Conservation (phyloP, 768 basidiomycete species). For the Cubamyces sp. region DNA sequence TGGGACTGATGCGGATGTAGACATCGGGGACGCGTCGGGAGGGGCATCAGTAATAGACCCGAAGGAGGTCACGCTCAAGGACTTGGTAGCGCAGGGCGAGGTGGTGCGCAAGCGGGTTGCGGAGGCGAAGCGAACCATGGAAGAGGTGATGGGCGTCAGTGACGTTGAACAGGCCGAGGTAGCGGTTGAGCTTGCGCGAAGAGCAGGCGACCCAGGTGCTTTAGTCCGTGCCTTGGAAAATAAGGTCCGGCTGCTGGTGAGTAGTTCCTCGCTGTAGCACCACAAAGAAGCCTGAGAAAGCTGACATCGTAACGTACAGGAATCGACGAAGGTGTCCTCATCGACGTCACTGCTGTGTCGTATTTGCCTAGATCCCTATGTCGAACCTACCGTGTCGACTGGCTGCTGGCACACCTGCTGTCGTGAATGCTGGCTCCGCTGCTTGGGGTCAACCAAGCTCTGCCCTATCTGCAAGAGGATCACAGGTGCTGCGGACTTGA, state of each 20-base stretch:
- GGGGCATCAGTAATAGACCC: conserved; percentile 29
- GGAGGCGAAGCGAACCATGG: conserved; percentile 40
- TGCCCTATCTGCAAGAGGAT: conserved; percentile 91
- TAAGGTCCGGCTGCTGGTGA: conserved; percentile 61
- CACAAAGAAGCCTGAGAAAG: neutral
- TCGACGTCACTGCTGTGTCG: conserved; percentile 61
- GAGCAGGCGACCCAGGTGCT: conserved; percentile 49
- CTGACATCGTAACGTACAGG: conserved; percentile 37
- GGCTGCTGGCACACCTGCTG: conserved; percentile 92
- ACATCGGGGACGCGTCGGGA: conserved; percentile 46
- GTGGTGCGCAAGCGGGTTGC: conserved; percentile 31
- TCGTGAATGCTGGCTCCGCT: conserved; percentile 82
- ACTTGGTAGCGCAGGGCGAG: conserved; percentile 59
- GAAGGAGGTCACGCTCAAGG: conserved; percentile 43
- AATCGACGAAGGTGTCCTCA: conserved; percentile 46
- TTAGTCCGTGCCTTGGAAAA: conserved; percentile 61
- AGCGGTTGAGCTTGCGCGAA: conserved; percentile 53
- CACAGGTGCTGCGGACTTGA: conserved; percentile 73
- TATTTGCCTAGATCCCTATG: conserved; percentile 79
- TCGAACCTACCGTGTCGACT: conserved; percentile 77
- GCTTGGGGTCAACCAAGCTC: conserved; percentile 78
- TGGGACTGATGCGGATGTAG: conserved; percentile 40
- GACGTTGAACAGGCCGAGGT: conserved; percentile 36
- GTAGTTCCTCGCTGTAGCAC: conserved; percentile 27
- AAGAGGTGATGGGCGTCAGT: conserved; percentile 45